Base-by-base conservation (phyloP, 768 basidiomycete genomes). In the Suillus variegatus region DNA sequence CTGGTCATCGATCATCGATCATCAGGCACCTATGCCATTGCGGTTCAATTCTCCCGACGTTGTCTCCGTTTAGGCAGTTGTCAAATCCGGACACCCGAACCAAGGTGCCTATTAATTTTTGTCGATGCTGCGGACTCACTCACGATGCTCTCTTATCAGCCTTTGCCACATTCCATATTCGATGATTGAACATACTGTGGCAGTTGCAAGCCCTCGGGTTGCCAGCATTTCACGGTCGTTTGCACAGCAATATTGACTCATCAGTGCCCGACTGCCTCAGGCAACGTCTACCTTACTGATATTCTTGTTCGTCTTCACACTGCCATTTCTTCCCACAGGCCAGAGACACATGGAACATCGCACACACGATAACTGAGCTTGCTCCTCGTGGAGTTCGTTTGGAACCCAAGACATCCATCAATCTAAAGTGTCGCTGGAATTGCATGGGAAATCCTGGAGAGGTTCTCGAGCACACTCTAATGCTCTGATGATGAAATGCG, bases 211-310 rank as follows among this genome's bases (percentile, higher is more conserved):
- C 83, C n/a, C 86, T 98, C 51, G 85, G 83, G 12, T 78, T 98
- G 55, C 82, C 85, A 6, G 81, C 84, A 7, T 99, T 99, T 73
- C 80, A 90, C 75, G 96, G 96, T 25, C 86, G 92, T 70, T 82
- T 87, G 63, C 97, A 99, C 77, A 88, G 88, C 72, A 96, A 97
- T 25, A 91, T 97, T 41, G 94, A 95, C 78, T 32, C 32, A 96
- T 95, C 67, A 81, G 92, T 88, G 52, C 58, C 64, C 55, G 14
- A 41, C 28, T n/a, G 38, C 35, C 32, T 43, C 3, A 28, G 51
- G 36, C 41, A 32, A 47, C 14, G 32, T 46, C 10, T 20, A 18
- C 61, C 70, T 65, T 58, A 49, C 64, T 68, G 22, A 62, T 63
- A 65, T 13, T 36, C 58, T 49, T 40, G 32, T 32, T 32, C 32